Percentiles rank a stretch among this genome's conserved stretches.
Conservation (phyloP, 257 asterid genomes). For the Nicotiana undulata region DNA sequence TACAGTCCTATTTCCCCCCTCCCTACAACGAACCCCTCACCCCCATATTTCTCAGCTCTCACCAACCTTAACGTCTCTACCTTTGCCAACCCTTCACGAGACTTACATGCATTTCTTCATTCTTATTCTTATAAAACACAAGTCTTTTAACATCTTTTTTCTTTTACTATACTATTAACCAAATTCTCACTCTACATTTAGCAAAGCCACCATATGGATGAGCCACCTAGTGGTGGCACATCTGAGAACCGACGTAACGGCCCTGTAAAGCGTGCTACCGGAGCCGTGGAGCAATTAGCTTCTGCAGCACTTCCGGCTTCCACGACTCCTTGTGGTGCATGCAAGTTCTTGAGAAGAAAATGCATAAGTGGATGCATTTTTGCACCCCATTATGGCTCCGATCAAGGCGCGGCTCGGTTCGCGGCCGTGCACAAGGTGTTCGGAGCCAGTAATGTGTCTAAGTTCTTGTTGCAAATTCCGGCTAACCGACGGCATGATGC, state of each 20-base stretch:
- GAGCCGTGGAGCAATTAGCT: not conserved
- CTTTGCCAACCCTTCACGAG: constrained; percentile 68
- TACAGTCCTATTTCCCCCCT: not conserved
- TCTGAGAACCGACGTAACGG: constrained; percentile 30
- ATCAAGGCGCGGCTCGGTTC: constrained; percentile 79
- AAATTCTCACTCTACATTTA: not conserved
- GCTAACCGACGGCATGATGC: constrained; percentile 63
- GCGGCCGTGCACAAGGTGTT: constrained; percentile 93
- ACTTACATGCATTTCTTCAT: constrained; percentile 46
- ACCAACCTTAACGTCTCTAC: constrained; percentile 20
- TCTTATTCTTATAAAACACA: constrained; percentile 23
- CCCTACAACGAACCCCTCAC: not conserved
- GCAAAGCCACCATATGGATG: constrained; percentile 36
- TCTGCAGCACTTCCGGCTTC: not conserved
- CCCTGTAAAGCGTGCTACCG: constrained; percentile 20
- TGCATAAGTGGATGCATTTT: constrained; percentile 71
- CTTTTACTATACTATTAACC: not conserved
- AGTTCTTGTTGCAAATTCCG: constrained; percentile 64
- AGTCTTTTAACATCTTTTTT: not conserved
- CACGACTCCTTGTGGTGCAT: constrained; percentile 74
- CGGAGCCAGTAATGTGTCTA: constrained; percentile 86
- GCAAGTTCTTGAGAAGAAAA: constrained; percentile 92
- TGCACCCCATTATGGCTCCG: constrained; percentile 78
- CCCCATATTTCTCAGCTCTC: not conserved
- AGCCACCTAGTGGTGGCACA: constrained; percentile 24